phyloP scores from a whole-genome alignment of 208 protist genomes.

The Trypanosoma congolense region DNA sequence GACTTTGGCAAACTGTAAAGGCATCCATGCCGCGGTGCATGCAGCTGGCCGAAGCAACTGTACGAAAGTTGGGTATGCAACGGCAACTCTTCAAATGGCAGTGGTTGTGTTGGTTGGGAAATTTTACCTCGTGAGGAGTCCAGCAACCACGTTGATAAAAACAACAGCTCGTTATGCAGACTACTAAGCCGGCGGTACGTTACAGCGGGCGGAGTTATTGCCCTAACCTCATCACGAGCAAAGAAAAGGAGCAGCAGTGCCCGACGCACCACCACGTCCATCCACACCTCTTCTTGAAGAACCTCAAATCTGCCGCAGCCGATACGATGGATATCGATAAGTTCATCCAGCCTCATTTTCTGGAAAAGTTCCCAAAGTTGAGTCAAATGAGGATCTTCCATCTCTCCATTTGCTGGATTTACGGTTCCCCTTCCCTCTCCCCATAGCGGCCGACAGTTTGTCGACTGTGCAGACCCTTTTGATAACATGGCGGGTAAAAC shows the following conservation, averaged over 20 bases:
- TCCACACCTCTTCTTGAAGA: slow-evolving; percentile 29
- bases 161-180: slow-evolving; percentile 29
- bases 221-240: slow-evolving; percentile 70
- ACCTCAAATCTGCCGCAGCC: slow-evolving; percentile 16
- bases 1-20: background rate
- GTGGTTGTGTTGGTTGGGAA: background rate
- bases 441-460: background rate
- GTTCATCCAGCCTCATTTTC: slow-evolving; percentile 18
- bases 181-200: slow-evolving; percentile 52
- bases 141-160: slow-evolving; percentile 3
- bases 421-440: slow-evolving; percentile 5
- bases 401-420: slow-evolving; percentile 28
- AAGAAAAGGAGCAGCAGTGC: slow-evolving; percentile 79
- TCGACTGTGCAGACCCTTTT: too few relatives aligned
- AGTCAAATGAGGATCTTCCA: slow-evolving; percentile 71
- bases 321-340: slow-evolving; percentile 36
- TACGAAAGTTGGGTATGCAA: slow-evolving; percentile 16
- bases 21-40: slow-evolving; percentile 13
- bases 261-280: slow-evolving; percentile 45
- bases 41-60: slow-evolving; percentile 21
- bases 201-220: slow-evolving; percentile 51
- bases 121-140: background rate
- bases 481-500: too few relatives aligned
- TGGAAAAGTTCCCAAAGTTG: slow-evolving; percentile 65
- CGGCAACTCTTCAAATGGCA: slow-evolving; percentile 14